phyloP scores from a whole-genome alignment of 495 filamentous ascomycete genomes.

The Schizothecium vesticola region DNA sequence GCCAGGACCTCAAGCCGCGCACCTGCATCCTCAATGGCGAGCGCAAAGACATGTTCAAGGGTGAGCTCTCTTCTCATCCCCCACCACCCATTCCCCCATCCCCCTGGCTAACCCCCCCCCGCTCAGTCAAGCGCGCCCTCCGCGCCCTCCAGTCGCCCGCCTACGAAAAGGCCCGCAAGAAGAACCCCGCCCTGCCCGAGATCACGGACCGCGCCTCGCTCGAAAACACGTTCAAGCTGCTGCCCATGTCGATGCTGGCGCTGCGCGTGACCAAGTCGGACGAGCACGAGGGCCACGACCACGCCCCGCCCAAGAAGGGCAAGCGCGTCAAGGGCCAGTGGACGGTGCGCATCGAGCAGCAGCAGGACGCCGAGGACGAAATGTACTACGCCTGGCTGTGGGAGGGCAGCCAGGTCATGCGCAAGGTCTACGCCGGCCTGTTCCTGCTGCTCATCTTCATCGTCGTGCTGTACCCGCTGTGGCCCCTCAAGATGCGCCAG shows the following conservation, averaged over 20 bases:
- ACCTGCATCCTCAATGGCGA: conserved; percentile 95
- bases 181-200: conserved; percentile 83
- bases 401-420: conserved; percentile 88
- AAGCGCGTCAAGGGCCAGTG: conserved; percentile 94
- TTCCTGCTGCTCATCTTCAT: conserved; percentile 77
- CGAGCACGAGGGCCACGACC: conserved; percentile 64
- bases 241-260: conserved; percentile 91
- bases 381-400: conserved; percentile 97
- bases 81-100: background rate
- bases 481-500: conserved; percentile 84
- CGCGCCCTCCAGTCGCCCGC: conserved; percentile 84
- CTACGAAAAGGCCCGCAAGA: conserved; percentile 79
- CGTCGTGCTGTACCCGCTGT: conserved; percentile 91
- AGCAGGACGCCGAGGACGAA: conserved; percentile 86
- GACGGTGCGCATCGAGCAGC: conserved; percentile 94
- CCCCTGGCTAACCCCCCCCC: background rate
- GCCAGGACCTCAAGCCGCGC: conserved; percentile 80
- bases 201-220: conserved; percentile 81
- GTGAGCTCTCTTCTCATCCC: too few species aligned
- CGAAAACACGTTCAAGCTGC: conserved; percentile 89
- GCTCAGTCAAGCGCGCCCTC: conserved; percentile 96
- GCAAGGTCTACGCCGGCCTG: conserved; percentile 81
- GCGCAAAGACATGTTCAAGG: conserved; percentile 96
- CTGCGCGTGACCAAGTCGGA: conserved; percentile 86
- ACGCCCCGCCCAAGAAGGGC: conserved; percentile 54